Evolutionary conservation across 2,329 filamentous ascomycete genomes (phyloP), one percentile per base, ranked within the genome.

Genomic region (Fonsecaea erecta): DNA sequence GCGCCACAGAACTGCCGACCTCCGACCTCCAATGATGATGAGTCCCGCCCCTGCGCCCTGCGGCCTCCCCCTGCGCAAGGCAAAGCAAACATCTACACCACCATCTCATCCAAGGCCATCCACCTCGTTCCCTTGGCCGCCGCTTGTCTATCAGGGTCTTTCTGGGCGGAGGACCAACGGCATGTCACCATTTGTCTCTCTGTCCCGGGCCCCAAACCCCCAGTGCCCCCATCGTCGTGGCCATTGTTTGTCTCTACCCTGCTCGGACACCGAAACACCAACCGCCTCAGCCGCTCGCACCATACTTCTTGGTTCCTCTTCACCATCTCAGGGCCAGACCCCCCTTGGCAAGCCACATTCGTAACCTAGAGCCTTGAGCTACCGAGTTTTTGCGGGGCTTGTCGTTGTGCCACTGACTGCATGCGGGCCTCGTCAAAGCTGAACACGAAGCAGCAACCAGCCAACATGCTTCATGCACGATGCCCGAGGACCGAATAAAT

Each of bases 311-410:
- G 28, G 21, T 43, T 30, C 37, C 51, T 21, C 30, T 53, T 21
- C 30, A 34, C 9, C 24, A n/a, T 56, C 52, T 62, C 28, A 21
- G 16, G 24, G 52, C 24, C 48, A 28, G 34, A 11, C 26, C 48
- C 30, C n/a, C 56, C 62, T 64, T 60, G 64, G 67, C 67, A 69
- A 69, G 67, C 67, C 67, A 69, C 67, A 52, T 59, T 65, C 67
- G 67, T 67, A 67, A 62, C 52, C 28, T 24, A 60, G 53, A 35
- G 34, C 30, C 51, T 28, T 18, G 43, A 32, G 48, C 54, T 60
- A 62, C 34, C 24, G 56, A 68, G n/a, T n/a, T 12, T 34, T 43
- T 48, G 59, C 59, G 54, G 63, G 63, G 52, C 53, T 48, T 3
- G 43, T 48, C 43, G 43, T 48, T 18, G 43, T 48, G 18, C 43